Evolutionary conservation across 164 flowering plant genomes (phyloP).

Genomic region (Berberis thunbergii): DNA sequence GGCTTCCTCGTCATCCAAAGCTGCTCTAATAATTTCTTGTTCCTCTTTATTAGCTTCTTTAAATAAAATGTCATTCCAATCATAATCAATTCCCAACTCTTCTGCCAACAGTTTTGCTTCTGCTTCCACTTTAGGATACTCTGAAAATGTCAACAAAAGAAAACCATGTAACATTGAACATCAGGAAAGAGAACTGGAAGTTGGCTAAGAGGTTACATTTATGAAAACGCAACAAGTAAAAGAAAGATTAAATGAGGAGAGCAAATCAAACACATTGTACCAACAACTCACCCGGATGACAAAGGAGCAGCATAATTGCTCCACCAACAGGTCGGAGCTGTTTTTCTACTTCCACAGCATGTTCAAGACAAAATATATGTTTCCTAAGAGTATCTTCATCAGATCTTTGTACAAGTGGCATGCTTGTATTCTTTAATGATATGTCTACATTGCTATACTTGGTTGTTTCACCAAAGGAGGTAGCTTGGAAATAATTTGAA

Average conservation of each 20-base stretch:
- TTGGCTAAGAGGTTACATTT: not conserved
- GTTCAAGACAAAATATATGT: constrained; percentile 96
- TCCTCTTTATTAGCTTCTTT: constrained; percentile 56
- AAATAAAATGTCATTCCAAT: constrained; percentile 64
- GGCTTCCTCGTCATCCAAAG: constrained; percentile 66
- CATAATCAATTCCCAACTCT: constrained; percentile 46
- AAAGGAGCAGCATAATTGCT: constrained; percentile 30
- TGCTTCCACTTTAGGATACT: constrained; percentile 70
- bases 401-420: constrained; percentile 26
- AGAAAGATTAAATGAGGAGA: not conserved
- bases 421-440: constrained; percentile 18
- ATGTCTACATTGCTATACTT: constrained; percentile 13
- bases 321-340: constrained; percentile 79
- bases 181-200: no score
- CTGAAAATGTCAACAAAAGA: constrained; percentile 29
- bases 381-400: constrained; percentile 67
- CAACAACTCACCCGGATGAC: constrained; percentile 58
- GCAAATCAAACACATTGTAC: not conserved
- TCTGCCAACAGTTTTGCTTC: constrained; percentile 68
- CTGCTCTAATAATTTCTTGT: constrained; percentile 44
- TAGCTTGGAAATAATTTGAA: constrained; percentile 14
- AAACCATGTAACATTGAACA: no score
- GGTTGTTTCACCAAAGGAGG: constrained; percentile 18
- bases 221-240: not conserved
- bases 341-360: constrained; percentile 81